A percentile compares a stretch with the other conserved stretches of the same genome.
These are phyloP conservation scores for Anthracocystis walkeri DNA, from an alignment of 1,284 basidiomycete species.

Conservation along the genomic window DNA sequence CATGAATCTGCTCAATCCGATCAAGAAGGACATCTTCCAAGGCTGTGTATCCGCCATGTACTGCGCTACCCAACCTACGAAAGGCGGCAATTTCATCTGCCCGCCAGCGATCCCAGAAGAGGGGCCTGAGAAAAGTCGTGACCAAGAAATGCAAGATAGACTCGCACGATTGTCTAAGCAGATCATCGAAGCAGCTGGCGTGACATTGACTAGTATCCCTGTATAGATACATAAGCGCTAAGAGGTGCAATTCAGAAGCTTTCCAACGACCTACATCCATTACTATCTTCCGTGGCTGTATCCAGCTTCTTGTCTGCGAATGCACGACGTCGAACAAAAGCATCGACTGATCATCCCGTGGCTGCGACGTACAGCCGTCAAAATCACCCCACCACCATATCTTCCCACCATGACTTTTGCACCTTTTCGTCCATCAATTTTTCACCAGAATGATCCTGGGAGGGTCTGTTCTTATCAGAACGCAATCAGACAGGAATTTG, in stretches of 20 bases:
- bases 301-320: too few relatives aligned
- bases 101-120: slow-evolving; percentile 31
- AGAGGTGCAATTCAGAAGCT: too few relatives aligned
- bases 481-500: not conserved
- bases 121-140: slow-evolving; percentile 23
- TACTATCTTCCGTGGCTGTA: too few relatives aligned
- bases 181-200: slow-evolving; percentile 23
- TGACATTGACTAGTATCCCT: slow-evolving; percentile 25
- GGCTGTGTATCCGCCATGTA: slow-evolving; percentile 39
- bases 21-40: slow-evolving; percentile 45
- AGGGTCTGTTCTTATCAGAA: not conserved
- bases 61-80: slow-evolving; percentile 26
- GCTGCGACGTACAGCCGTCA: too few relatives aligned
- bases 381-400: not conserved
- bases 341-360: too few relatives aligned
- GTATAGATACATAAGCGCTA: slow-evolving; percentile 4
- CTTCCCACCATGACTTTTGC: slow-evolving; percentile 4
- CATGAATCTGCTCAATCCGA: slow-evolving; percentile 36
- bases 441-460: not conserved
- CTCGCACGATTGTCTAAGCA: slow-evolving; percentile 24
- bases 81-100: slow-evolving; percentile 36
- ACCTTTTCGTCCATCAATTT: not conserved
- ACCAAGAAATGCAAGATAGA: slow-evolving; percentile 35
- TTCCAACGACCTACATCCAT: too few relatives aligned
- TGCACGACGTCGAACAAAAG: too few relatives aligned